phyloP scores from a whole-genome alignment of 2,329 filamentous ascomycete genomes.

The Hymenoscyphus fructigenus region DNA sequence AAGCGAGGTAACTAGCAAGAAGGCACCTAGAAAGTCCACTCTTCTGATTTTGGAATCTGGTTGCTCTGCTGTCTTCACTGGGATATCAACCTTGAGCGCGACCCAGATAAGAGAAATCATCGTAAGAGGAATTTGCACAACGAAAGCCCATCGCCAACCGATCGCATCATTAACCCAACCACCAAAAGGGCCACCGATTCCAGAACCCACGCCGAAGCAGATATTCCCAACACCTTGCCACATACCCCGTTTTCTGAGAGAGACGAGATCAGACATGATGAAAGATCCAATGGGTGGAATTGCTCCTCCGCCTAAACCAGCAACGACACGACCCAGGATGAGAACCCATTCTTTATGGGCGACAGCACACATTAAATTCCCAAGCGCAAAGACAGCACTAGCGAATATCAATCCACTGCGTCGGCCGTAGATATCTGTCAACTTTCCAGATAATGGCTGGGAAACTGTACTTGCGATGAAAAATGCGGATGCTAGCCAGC shows the following conservation, averaged over 20 bases:
- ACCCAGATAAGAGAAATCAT: slow-evolving; percentile 31
- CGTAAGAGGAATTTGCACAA: slow-evolving; percentile 67
- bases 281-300: slow-evolving; percentile 48
- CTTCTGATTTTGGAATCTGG: slow-evolving; percentile 39
- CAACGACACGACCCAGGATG: slow-evolving; percentile 55
- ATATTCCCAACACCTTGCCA: neutral
- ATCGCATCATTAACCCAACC: slow-evolving; percentile 68
- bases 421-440: slow-evolving; percentile 68
- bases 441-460: slow-evolving; percentile 69
- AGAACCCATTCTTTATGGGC: slow-evolving; percentile 61
- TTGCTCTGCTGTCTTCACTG: neutral
- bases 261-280: neutral
- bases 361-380: slow-evolving; percentile 61
- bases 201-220: slow-evolving; percentile 58
- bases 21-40: slow-evolving; percentile 71
- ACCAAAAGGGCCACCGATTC: slow-evolving; percentile 65
- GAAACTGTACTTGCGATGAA: slow-evolving; percentile 70
- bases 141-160: slow-evolving; percentile 74
- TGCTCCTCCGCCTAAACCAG: slow-evolving; percentile 62
- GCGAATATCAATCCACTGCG: slow-evolving; percentile 63
- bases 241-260: neutral
- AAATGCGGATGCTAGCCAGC: slow-evolving; percentile 69
- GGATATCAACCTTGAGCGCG: neutral
- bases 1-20: slow-evolving; percentile 63
- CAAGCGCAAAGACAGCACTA: slow-evolving; percentile 61